Percentiles rank a stretch among this genome's conserved stretches.
phyloP scores from a whole-genome alignment of 495 filamentous ascomycete species.

The Xylaria sp. region DNA sequence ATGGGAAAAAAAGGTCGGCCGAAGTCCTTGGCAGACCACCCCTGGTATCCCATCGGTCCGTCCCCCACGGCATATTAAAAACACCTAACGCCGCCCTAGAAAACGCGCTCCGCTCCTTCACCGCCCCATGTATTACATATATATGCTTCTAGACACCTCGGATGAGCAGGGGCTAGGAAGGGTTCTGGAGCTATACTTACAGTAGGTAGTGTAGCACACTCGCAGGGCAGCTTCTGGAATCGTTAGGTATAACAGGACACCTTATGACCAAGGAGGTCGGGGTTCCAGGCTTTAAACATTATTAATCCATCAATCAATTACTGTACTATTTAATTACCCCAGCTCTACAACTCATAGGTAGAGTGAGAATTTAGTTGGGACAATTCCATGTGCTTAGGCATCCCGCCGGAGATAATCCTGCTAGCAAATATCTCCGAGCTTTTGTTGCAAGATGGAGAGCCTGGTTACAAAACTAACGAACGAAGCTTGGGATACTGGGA shows the following conservation, averaged over 20 bases:
- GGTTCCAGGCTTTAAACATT: neutral
- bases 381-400: neutral
- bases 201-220: neutral
- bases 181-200: neutral
- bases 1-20: neutral
- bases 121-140: neutral
- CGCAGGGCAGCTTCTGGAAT: neutral
- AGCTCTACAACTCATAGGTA: neutral
- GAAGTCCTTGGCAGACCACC: neutral
- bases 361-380: neutral
- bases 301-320: constrained; percentile 8
- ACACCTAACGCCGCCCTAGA: neutral
- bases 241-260: neutral
- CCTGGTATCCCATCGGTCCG: neutral
- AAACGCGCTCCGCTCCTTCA: neutral
- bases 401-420: neutral
- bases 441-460: neutral
- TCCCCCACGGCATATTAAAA: neutral
- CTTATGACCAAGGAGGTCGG: no score
- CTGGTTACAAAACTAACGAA: neutral
- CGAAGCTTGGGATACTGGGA: neutral
- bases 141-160: neutral
- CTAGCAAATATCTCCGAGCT: neutral
- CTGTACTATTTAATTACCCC: neutral
- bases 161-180: neutral